Base-by-base conservation (phyloP, 352 stramenopile genomes). In the Globisporangium nagaii region DNA sequence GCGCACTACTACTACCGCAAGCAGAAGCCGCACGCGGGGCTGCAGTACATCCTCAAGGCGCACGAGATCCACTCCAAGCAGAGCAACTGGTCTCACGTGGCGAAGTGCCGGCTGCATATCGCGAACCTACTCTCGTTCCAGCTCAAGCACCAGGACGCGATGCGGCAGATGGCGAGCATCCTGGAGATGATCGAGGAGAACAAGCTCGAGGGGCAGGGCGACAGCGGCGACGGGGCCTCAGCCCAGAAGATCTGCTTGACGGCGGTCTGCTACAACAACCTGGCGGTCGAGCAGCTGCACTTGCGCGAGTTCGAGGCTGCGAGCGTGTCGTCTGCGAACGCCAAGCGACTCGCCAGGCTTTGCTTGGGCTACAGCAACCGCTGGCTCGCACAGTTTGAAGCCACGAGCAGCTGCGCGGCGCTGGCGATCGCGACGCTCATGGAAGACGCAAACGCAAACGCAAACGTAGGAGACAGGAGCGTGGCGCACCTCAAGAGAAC, bases 301-400 rank as follows among this genome's bases (percentile, higher is more conserved):
- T 55, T 93, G 34, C 70, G 85, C n/a, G 73, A 86, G 24, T 81
- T 95, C 44, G 88, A 94, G 43, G 83, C 88, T 8, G 85, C 82
- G 13, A 78, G 61, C 50, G 67, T 82, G 11, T 84, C 73, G 8
- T 85, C 72, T 45, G 84, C 91, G 42, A 98, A 97, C 53, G 86
- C 88, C 10, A 77, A 94, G 44, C 68, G 88, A 32, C 73, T 98
- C 4, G 91, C 91, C 5, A 82, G 79, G 31, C 73, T 98, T 11
- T 97, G 88, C 52, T 74, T 97, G 9, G 93, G 86, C 58, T 96
- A 96, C 59, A 93, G 80, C 63, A 97, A 96, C 42, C 80, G 89
- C 6, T 98, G 87, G 82, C 72, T 97, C 17, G 52, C 76, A 9
- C 75, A 88, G 53, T 95, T 98, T 48, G 86, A 98, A 62, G 71